phyloP scores from a whole-genome alignment of 371 early-diverging fungal species.

The Apophysomyces trapeziformis region DNA sequence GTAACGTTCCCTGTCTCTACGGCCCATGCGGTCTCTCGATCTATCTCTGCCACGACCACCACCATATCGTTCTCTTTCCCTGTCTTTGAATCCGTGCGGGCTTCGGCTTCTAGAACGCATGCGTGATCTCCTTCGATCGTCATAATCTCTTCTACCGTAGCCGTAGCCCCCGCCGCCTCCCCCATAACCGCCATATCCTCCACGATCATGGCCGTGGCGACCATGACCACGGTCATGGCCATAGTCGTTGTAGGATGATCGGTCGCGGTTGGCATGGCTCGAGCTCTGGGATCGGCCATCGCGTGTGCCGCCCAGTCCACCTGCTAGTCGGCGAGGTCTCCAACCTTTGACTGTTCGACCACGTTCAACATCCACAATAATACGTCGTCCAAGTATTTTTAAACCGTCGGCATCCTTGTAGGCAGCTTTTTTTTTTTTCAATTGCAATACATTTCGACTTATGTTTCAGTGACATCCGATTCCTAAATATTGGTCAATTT shows the following conservation, averaged over 20 bases:
- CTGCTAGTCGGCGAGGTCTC: constrained; percentile 91
- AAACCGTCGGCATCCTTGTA: constrained; percentile 91
- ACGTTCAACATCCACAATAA: constrained; percentile 95
- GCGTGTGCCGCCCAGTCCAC: constrained; percentile 90
- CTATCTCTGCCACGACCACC: constrained; percentile 54
- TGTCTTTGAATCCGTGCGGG: constrained; percentile 42
- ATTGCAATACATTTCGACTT: too few relatives aligned
- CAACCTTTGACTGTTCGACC: constrained; percentile 96
- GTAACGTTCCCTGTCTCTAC: constrained; percentile 46
- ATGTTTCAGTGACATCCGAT: too few relatives aligned
- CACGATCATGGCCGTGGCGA: constrained; percentile 17
- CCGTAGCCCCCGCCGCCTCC: constrained; percentile 30
- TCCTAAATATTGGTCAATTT: neutral
- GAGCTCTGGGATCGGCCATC: constrained; percentile 66
- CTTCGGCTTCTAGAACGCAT: constrained; percentile 50
- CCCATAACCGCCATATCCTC: constrained; percentile 43
- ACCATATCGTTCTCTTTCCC: constrained; percentile 48
- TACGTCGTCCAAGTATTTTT: constrained; percentile 83
- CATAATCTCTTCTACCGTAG: constrained; percentile 36
- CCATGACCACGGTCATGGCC: constrained; percentile 24
- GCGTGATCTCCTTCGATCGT: constrained; percentile 45
- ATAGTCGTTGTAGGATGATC: constrained; percentile 33
- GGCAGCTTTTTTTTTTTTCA: constrained; percentile 57
- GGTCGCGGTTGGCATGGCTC: constrained; percentile 47
- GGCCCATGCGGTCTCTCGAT: constrained; percentile 49